phyloP scores from a whole-genome alignment of 495 filamentous ascomycete genomes.

The Penicillium bialowiezense region DNA sequence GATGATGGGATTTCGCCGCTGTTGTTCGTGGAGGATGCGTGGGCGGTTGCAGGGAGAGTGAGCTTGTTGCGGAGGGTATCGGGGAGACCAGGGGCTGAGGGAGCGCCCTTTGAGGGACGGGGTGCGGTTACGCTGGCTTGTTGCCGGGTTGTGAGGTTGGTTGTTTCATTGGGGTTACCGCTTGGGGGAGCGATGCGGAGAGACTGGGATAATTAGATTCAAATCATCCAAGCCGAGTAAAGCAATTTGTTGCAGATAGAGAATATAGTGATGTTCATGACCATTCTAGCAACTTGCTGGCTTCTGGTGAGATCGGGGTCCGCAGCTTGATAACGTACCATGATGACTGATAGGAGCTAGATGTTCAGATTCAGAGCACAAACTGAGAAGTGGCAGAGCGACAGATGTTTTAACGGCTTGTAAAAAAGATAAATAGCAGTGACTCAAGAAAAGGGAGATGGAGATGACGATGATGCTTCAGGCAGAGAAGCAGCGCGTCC shows the following conservation, averaged over 20 bases:
- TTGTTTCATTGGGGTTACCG: conserved; percentile 53
- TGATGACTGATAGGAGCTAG: conserved; percentile 19
- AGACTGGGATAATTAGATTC: conserved; percentile 53
- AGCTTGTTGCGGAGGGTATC: conserved; percentile 86
- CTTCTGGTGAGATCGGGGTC: conserved; percentile 7
- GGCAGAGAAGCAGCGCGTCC: conserved; percentile 35
- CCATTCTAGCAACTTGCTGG: neutral
- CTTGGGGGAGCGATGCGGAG: conserved; percentile 80
- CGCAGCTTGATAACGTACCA: conserved; percentile 35
- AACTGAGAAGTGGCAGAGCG: neutral
- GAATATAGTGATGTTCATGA: neutral
- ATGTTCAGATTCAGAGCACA: neutral
- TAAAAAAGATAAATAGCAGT: conserved; percentile 7
- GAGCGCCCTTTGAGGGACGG: conserved; percentile 60
- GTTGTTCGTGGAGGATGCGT: conserved; percentile 43
- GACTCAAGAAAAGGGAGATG: conserved; percentile 12
- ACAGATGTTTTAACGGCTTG: neutral
- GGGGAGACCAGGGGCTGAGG: conserved; percentile 86
- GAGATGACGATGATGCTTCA: conserved; percentile 23
- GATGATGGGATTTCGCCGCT: conserved; percentile 45
- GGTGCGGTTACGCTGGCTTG: conserved; percentile 26
- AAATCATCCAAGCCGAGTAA: neutral
- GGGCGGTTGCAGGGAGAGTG: conserved; percentile 46
- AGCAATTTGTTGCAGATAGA: neutral
- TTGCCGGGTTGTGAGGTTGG: conserved; percentile 52